phyloP scores from a whole-genome alignment of 2,329 filamentous ascomycete species.

The Zelopaecilomyces penicillatus region DNA sequence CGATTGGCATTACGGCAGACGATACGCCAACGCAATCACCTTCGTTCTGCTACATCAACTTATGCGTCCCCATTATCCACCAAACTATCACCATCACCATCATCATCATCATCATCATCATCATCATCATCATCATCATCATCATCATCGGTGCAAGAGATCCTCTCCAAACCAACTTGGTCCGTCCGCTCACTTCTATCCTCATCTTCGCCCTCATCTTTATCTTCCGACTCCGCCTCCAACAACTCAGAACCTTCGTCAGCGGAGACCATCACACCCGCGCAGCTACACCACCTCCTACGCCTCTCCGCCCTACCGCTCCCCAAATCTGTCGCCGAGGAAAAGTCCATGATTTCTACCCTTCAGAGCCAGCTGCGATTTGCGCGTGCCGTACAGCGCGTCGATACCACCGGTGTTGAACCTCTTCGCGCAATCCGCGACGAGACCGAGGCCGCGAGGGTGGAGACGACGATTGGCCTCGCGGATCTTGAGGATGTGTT shows the following conservation, averaged over 20 bases:
- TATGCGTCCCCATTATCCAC: constrained; percentile 3
- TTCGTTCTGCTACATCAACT: neutral
- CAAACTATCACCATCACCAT: constrained; percentile 5
- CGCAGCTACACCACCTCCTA: constrained; percentile 74
- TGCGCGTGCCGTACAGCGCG: constrained; percentile 73
- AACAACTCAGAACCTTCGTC: constrained; percentile 6
- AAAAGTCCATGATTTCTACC: constrained; percentile 62
- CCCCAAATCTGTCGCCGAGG: constrained; percentile 54
- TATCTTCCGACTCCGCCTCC: constrained; percentile 14
- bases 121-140: constrained; percentile 10
- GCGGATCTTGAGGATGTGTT: constrained; percentile 49
- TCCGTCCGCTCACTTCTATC: constrained; percentile 68
- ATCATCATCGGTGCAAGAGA: constrained; percentile 23
- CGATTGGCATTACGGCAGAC: constrained; percentile 16
- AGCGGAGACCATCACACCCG: constrained; percentile 45
- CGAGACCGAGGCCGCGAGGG: constrained; percentile 58
- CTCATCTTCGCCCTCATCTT: constrained; percentile 20
- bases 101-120: too few species aligned
- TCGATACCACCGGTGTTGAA: constrained; percentile 64
- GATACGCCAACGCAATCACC: constrained; percentile 7
- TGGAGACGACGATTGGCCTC: constrained; percentile 51
- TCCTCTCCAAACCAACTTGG: constrained; percentile 70
- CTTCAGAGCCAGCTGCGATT: constrained; percentile 81
- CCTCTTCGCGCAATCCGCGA: constrained; percentile 76
- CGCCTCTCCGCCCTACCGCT: constrained; percentile 80